Conservation (phyloP, 176 grass and related monocot genomes). For the Rhynchospora pubera region DNA sequence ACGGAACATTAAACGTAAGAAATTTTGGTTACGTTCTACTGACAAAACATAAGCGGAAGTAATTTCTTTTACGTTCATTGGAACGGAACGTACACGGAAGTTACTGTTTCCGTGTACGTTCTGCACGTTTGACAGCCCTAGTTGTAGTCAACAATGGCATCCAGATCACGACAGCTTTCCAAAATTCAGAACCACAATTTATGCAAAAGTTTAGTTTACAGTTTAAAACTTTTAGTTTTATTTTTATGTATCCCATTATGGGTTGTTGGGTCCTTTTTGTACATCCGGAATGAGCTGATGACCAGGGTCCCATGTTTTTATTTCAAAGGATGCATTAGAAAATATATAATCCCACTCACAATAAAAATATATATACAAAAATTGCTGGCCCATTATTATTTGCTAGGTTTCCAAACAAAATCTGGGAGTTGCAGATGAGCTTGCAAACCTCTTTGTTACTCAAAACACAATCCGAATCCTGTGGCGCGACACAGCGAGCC, state of each 20-base stretch:
- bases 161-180: background rate
- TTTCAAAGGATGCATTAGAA: background rate
- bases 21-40: too few species aligned
- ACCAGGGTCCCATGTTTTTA: background rate
- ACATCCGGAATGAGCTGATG: background rate
- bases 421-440: background rate
- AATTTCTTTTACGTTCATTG: too few species aligned
- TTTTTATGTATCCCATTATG: background rate
- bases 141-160: slow-evolving; percentile 11
- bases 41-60: too few species aligned
- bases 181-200: background rate
- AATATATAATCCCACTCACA: background rate
- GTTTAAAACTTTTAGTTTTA: too few species aligned
- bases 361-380: background rate
- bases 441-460: background rate
- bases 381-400: background rate
- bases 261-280: background rate
- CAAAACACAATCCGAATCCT: too few species aligned
- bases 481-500: too few species aligned
- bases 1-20: too few species aligned
- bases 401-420: background rate
- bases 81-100: too few species aligned
- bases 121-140: background rate
- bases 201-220: background rate
- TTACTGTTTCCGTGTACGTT: too few species aligned